Conservation (phyloP, 2,329 filamentous ascomycete genomes). For the Colletotrichum spinosum region DNA sequence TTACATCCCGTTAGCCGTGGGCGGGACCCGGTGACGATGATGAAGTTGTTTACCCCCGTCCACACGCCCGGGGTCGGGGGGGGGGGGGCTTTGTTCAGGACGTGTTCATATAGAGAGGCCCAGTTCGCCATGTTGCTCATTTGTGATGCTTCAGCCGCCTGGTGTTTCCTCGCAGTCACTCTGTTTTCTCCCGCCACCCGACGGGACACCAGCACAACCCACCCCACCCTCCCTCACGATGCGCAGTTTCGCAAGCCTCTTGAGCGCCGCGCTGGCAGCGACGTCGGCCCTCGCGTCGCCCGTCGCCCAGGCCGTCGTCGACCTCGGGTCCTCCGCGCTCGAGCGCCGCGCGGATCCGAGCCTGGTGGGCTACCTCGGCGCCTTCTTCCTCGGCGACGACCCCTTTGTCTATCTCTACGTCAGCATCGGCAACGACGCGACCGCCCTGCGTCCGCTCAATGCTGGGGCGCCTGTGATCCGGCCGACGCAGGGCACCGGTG, state of each 20-base stretch:
- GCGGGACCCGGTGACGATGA: too few species aligned
- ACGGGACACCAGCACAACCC: too few species aligned
- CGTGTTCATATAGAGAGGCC: too few species aligned
- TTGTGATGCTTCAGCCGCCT: neutral
- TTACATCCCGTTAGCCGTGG: too few species aligned
- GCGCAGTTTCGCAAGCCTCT: slow-evolving; percentile 17
- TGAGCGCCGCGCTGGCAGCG: slow-evolving; percentile 24
- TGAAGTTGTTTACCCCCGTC: too few species aligned
- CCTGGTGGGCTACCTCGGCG: slow-evolving; percentile 63
- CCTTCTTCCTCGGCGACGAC: slow-evolving; percentile 65
- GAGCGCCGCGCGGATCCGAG: slow-evolving; percentile 50
- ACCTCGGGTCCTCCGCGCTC: slow-evolving; percentile 41
- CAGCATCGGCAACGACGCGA: slow-evolving; percentile 62
- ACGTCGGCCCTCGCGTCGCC: slow-evolving; percentile 21
- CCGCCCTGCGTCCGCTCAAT: slow-evolving; percentile 62
- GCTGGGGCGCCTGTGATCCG: slow-evolving; percentile 58
- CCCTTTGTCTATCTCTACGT: slow-evolving; percentile 66
- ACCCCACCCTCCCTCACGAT: neutral
- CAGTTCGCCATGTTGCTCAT: neutral
- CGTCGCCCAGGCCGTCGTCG: slow-evolving; percentile 39
- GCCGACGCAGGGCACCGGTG: slow-evolving; percentile 62
- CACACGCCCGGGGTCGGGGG: too few species aligned
- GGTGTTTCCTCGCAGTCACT: neutral
- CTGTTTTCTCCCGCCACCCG: too few species aligned
- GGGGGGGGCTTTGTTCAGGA: too few species aligned